phyloP scores from a whole-genome alignment of 805 yeast genomes.

The Lachancea thermotolerans region DNA sequence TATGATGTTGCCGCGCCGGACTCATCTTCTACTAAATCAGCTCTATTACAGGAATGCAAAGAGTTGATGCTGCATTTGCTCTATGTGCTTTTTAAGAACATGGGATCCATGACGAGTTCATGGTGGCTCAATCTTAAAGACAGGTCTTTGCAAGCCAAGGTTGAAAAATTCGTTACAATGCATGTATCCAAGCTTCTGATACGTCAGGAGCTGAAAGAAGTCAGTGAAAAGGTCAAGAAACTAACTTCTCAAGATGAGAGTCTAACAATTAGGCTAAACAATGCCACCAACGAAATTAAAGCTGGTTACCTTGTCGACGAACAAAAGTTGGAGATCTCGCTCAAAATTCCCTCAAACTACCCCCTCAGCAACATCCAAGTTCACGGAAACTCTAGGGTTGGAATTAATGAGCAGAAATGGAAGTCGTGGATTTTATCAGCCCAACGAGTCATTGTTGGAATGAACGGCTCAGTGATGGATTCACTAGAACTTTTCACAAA shows the following conservation, averaged over 20 bases:
- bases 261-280: slow-evolving; percentile 53
- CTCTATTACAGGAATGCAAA: slow-evolving; percentile 25
- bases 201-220: slow-evolving; percentile 46
- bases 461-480: slow-evolving; percentile 55
- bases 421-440: slow-evolving; percentile 92
- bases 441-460: slow-evolving; percentile 69
- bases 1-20: slow-evolving; percentile 15
- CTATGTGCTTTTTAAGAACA: slow-evolving; percentile 24
- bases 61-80: slow-evolving; percentile 23
- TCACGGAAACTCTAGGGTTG: slow-evolving; percentile 71
- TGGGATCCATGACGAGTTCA: slow-evolving; percentile 29
- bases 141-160: slow-evolving; percentile 49
- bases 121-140: slow-evolving; percentile 74
- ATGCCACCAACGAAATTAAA: slow-evolving; percentile 57
- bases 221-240: slow-evolving; percentile 36
- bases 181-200: slow-evolving; percentile 62
- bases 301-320: slow-evolving; percentile 78
- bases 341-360: slow-evolving; percentile 64
- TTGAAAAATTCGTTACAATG: slow-evolving; percentile 57
- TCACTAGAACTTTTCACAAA: slow-evolving; percentile 39
- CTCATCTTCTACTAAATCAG: slow-evolving; percentile 22
- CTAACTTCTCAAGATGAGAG: slow-evolving; percentile 34
- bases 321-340: slow-evolving; percentile 72
- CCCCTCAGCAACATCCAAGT: slow-evolving; percentile 75
- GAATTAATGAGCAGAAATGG: slow-evolving; percentile 90